Evolutionary conservation across 768 basidiomycete genomes (phyloP).

Genomic region (Termitomyces sp.): DNA sequence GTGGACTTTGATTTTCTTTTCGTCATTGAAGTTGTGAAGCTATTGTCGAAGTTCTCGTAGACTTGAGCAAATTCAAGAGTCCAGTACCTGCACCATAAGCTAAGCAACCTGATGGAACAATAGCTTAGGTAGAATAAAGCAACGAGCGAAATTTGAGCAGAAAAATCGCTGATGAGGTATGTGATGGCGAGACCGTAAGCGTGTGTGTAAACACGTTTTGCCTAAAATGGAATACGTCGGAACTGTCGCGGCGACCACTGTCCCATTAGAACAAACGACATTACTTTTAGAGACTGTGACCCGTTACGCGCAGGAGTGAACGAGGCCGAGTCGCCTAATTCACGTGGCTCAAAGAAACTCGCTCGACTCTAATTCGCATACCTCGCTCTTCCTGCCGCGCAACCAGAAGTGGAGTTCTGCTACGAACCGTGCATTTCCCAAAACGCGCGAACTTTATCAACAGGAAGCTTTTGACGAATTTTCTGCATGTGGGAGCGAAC

Average conservation of each 20-base stretch:
- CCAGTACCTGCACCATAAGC: neutral
- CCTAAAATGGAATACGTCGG: too few species aligned
- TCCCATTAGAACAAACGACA: too few species aligned
- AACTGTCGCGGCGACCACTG: too few species aligned
- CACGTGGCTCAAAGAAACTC: neutral
- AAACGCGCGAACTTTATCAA: neutral
- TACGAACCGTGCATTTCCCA: neutral
- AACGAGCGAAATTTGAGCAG: neutral
- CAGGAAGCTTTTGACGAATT: neutral
- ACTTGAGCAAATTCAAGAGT: neutral
- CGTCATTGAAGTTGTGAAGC: neutral
- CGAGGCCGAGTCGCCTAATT: neutral
- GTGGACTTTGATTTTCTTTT: neutral
- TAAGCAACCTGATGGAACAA: neutral
- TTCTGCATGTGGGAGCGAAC: constrained; percentile 89
- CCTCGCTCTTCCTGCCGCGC: neutral
- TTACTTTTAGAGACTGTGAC: too few species aligned
- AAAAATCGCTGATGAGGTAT: neutral
- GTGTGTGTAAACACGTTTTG: too few species aligned
- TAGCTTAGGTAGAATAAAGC: neutral
- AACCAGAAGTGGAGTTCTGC: neutral
- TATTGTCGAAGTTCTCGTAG: neutral
- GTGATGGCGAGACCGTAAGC: too few species aligned
- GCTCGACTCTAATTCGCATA: neutral
- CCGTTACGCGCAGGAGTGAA: too few species aligned